Conservation (phyloP, 129 eudicot genomes). For the Dittrichia graveolens region DNA sequence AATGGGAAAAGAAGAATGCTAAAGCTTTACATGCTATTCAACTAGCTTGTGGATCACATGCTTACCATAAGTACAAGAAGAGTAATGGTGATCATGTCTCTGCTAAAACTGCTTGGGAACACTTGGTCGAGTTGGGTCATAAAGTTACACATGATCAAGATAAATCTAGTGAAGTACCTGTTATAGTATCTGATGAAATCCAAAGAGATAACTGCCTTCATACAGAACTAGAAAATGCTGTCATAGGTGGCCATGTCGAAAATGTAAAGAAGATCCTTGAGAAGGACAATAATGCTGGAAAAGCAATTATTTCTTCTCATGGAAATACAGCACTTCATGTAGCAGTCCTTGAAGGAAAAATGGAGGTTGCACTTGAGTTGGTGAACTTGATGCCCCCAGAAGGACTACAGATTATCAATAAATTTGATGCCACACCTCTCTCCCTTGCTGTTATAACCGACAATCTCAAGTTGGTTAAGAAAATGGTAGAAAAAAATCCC, state of each 20-base stretch:
- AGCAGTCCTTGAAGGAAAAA: slow-evolving; percentile 45
- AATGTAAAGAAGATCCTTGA: slow-evolving; percentile 20
- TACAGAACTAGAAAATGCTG: slow-evolving; percentile 33
- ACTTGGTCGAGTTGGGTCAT: slow-evolving; percentile 36
- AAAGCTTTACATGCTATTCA: slow-evolving; percentile 58
- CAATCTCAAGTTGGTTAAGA: slow-evolving; percentile 27
- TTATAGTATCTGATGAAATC: neutral
- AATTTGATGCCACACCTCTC: slow-evolving; percentile 48
- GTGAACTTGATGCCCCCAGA: slow-evolving; percentile 28
- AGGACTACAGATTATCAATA: slow-evolving; percentile 39
- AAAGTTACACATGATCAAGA: slow-evolving; percentile 16
- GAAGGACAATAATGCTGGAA: slow-evolving; percentile 18
- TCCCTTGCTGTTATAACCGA: slow-evolving; percentile 51
- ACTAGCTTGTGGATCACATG: slow-evolving; percentile 47
- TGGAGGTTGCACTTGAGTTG: slow-evolving; percentile 38
- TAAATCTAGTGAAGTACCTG: slow-evolving; percentile 5
- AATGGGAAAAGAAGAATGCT: slow-evolving; percentile 49
- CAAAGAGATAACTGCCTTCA: neutral
- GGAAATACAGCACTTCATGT: slow-evolving; percentile 49
- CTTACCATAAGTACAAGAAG: slow-evolving; percentile 46
- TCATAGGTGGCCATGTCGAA: slow-evolving; percentile 20
- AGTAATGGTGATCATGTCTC: slow-evolving; percentile 21
- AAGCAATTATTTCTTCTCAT: slow-evolving; percentile 37
- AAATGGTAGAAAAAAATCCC: slow-evolving; percentile 38
- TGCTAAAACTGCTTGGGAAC: slow-evolving; percentile 51